phyloP scores from a whole-genome alignment of 345 rosid genomes.

The Citropsis articulata region DNA sequence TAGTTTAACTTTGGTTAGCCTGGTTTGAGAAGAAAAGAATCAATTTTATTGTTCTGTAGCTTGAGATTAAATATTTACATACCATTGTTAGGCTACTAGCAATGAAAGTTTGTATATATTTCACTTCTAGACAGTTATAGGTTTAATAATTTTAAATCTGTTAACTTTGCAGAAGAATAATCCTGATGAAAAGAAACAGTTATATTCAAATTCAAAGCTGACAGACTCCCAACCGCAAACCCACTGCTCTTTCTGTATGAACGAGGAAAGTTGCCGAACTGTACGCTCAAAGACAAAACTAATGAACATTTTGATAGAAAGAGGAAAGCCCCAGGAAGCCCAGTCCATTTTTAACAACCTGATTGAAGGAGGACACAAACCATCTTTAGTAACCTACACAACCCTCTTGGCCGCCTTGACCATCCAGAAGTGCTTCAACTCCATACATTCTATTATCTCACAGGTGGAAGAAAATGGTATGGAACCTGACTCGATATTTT shows the following conservation, averaged over 20 bases:
- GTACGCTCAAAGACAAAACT: constrained; percentile 57
- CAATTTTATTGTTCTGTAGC: background rate
- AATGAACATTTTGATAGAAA: constrained; percentile 51
- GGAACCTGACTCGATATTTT: constrained; percentile 48
- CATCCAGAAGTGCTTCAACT: constrained; percentile 44
- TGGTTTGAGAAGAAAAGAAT: background rate
- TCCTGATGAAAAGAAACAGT: constrained; percentile 11
- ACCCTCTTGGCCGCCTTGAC: constrained; percentile 64
- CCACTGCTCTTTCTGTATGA: constrained; percentile 32
- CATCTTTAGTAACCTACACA: constrained; percentile 52
- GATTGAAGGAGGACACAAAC: constrained; percentile 51
- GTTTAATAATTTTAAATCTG: background rate
- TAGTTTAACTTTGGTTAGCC: background rate
- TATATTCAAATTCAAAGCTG: constrained; percentile 10
- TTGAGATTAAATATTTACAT: background rate
- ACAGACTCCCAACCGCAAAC: constrained; percentile 10
- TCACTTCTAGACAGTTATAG: background rate
- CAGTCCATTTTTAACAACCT: constrained; percentile 38
- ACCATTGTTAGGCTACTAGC: no score
- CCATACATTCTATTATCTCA: constrained; percentile 43
- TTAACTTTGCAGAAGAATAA: constrained; percentile 16
- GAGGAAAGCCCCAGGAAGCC: constrained; percentile 56
- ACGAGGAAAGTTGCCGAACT: constrained; percentile 42
- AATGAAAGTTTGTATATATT: background rate
- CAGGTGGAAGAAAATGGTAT: constrained; percentile 47